Base-by-base conservation (phyloP, 1,284 basidiomycete species). In the Malassezia psittaci region DNA sequence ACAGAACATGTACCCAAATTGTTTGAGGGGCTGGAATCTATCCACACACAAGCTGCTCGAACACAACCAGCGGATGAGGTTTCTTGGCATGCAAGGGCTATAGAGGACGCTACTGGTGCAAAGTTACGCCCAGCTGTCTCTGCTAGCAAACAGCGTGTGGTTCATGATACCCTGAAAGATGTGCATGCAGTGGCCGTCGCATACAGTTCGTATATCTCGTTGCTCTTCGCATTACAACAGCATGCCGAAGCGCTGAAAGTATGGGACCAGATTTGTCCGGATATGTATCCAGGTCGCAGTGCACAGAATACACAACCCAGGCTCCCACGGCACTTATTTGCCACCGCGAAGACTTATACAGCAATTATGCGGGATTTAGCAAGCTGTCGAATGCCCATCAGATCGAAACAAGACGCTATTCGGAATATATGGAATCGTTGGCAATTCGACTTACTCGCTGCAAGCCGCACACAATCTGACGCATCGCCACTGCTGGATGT, bases 401-500 rank as follows among this genome's bases (percentile, higher is more conserved):
- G 12, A 10, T 16, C 36, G n/a, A 42, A 44, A 34, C 54, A 52
- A 8, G 15, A 16, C 5, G 15, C 36, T 5, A 19, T 57, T n/a
- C 49, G 37, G 2, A 42, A 51, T 16, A 32, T 57, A 8, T 57
- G 54, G 54, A 8, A 37, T 9, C 48, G 49, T 21, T 57, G 54
- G 54, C 49, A 57, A 35, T 33, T 42, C 29, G 54, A 57, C n/a
- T 33, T 57, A 6, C 19, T 45, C 13, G 15, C 29, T n/a, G 16
- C 43, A 32, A 32, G 13, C 9, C 48, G 47, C 48, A 18, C 21
- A 5, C 9, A 24, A 12, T 16, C 43, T 15, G n/a, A 48, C 9
- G 21, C 15, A 13, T 1, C 36, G 18, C 24, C 19, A 16, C 19
- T 47, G 43, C 37, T 57, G 12, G 54, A 57, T 33, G 44, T 24